Conservation (phyloP, 2,329 filamentous ascomycete genomes). For the Plectosphaerella plurivora region DNA sequence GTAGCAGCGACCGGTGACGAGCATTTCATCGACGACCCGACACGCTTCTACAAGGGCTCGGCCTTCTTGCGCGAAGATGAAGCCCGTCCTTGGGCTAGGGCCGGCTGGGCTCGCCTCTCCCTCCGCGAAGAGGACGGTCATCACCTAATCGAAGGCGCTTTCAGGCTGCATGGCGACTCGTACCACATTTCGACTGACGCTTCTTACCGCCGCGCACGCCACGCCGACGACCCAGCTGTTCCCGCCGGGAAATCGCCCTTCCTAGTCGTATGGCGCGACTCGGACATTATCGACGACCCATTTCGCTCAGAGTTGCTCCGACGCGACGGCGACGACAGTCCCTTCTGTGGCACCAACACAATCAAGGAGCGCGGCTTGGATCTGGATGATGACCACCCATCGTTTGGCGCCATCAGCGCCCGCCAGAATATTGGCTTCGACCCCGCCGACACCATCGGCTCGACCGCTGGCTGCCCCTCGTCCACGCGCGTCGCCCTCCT, state of each 20-base stretch:
- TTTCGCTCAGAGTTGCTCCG: neutral
- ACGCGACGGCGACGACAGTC: neutral
- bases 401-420: neutral
- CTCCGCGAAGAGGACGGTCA: constrained; percentile 2
- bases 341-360: constrained; percentile 1
- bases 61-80: neutral
- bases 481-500: constrained; percentile 79
- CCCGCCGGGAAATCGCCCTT: neutral
- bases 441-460: constrained; percentile 57
- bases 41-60: neutral
- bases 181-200: constrained; percentile 11
- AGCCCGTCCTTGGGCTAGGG: neutral
- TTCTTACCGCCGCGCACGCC: constrained; percentile 1
- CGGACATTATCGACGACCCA: neutral
- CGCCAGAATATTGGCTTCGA: neutral
- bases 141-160: constrained; percentile 9
- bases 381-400: constrained; percentile 5
- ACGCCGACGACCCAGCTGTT: neutral
- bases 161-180: constrained; percentile 8
- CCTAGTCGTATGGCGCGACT: constrained; percentile 7
- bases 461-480: constrained; percentile 69
- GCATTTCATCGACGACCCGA: neutral
- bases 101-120: constrained; percentile 9
- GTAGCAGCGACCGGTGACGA: too few relatives aligned
- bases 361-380: neutral